Conservation (phyloP, 345 rosid species). For the Cardiospermum halicacabum region DNA sequence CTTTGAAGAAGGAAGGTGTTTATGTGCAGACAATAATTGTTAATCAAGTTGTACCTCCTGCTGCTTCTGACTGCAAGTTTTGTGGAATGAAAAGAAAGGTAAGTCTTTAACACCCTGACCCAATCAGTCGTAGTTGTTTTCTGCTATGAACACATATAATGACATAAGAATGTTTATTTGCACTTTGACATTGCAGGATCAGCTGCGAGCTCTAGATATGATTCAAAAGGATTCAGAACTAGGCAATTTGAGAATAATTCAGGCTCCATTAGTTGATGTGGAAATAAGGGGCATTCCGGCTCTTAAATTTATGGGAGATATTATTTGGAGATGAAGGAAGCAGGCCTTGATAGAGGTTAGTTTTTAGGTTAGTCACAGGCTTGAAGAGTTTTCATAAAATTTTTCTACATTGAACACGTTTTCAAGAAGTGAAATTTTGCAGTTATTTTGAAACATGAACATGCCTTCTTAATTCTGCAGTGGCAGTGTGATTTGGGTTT, state of each 20-base stretch:
- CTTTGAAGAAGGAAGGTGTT: slow-evolving; percentile 63
- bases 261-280: slow-evolving; percentile 57
- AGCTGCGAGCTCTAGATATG: slow-evolving; percentile 47
- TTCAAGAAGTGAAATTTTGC: too few relatives aligned
- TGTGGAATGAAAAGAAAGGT: slow-evolving; percentile 69
- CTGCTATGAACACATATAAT: not conserved
- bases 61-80: slow-evolving; percentile 62
- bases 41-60: slow-evolving; percentile 64
- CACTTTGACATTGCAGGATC: slow-evolving; percentile 49
- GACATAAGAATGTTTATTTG: not conserved
- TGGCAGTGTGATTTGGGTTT: too few relatives aligned
- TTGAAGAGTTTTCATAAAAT: too few relatives aligned
- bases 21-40: slow-evolving; percentile 60
- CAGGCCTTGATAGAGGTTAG: too few relatives aligned
- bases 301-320: slow-evolving; percentile 70
- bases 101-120: not conserved
- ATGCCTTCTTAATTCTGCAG: too few relatives aligned
- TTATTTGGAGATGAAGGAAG: slow-evolving; percentile 59
- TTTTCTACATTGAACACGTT: too few relatives aligned
- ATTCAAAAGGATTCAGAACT: slow-evolving; percentile 51
- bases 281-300: slow-evolving; percentile 85
- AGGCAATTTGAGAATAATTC: slow-evolving; percentile 40
- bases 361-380: too few relatives aligned
- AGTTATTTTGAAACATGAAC: too few relatives aligned
- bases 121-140: too few relatives aligned